These are phyloP conservation scores for Coemansia sp. DNA, from an alignment of 192 early-diverging fungal genomes.

Conservation along the genomic window DNA sequence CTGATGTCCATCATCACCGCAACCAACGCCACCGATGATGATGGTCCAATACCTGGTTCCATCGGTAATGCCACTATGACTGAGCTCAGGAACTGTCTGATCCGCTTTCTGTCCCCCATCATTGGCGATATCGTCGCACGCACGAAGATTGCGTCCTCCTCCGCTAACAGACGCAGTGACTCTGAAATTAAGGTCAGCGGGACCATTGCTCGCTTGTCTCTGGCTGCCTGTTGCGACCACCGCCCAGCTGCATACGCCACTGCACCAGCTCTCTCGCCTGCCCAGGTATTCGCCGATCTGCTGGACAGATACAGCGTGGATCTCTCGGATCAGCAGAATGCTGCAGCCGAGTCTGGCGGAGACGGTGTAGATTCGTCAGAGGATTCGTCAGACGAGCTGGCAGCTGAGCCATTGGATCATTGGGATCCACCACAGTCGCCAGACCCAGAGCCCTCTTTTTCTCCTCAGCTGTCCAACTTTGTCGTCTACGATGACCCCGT, in stretches of 20 bases:
- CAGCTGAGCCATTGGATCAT: no score
- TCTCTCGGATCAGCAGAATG: neutral
- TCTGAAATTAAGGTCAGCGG: neutral
- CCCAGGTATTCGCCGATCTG: conserved; percentile 5
- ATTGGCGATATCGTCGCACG: neutral
- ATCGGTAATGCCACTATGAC: neutral
- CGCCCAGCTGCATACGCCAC: neutral
- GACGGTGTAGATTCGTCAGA: neutral
- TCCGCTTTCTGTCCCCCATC: neutral
- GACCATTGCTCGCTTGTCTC: neutral
- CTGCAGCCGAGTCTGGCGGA: neutral
- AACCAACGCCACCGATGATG: no score
- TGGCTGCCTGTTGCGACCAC: neutral
- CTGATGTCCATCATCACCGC: neutral
- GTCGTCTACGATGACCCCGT: conserved; percentile 1
- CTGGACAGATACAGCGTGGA: conserved; percentile 12
- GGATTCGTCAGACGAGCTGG: no score
- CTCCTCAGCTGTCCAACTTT: neutral
- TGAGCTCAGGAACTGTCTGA: neutral
- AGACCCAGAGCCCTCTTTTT: neutral
- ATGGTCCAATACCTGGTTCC: neutral
- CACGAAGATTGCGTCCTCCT: neutral
- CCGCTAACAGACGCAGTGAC: neutral
- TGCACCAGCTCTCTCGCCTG: no score
- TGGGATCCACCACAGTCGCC: neutral